Evolutionary conservation across 108 stramenopile species (phyloP), one percentile per base, ranked within the genome.

Genomic region (Nitzschia putrida): DNA sequence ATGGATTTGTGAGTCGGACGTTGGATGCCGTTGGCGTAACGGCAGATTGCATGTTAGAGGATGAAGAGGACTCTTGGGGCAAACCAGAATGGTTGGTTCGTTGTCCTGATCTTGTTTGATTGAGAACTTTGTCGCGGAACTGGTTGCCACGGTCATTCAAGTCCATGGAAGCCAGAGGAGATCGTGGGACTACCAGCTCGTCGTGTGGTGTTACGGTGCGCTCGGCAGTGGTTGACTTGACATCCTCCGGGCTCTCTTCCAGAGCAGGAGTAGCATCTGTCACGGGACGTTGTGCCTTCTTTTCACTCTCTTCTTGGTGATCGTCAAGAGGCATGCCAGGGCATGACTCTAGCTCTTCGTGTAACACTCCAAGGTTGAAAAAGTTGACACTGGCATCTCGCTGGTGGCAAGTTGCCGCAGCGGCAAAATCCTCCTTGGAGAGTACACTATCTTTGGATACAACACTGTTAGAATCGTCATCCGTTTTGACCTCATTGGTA

Each of bases 121-220:
- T 34, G 13, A 72, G 47, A 18, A 76, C 61, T 12, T 60, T 60
- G 9, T 61, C 26, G 13, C 74, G 74, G 37, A 76, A 76, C 18
- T 59, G 60, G 66, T 76, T 76, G 39, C 60, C 44, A 16, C 74
- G 59, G 2, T 64, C 23, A 38, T 76, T 76, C 3, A 76, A 14
- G 41, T 76, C 60, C 55, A 73, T 47, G 20, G 50, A 51, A n/a
- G 60, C 60, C 0, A 76, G 57, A 26, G 74, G 67, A 18, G 74
- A 69, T 56, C 67, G 42, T 7, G 74, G 61, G 0, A 34, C 29
- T 22, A 13, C 12, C 14, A 21, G 37, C 34, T 41, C 18, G 22
- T 49, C 53, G 9, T 53, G 67, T 22, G 67, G 67, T 13, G 67
- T 68, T 7, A 68, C 67, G 16, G 61, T 44, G 21, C 23, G 37